Base-by-base conservation (phyloP, 75 land plant genomes). In the Cunninghamia lanceolata region DNA sequence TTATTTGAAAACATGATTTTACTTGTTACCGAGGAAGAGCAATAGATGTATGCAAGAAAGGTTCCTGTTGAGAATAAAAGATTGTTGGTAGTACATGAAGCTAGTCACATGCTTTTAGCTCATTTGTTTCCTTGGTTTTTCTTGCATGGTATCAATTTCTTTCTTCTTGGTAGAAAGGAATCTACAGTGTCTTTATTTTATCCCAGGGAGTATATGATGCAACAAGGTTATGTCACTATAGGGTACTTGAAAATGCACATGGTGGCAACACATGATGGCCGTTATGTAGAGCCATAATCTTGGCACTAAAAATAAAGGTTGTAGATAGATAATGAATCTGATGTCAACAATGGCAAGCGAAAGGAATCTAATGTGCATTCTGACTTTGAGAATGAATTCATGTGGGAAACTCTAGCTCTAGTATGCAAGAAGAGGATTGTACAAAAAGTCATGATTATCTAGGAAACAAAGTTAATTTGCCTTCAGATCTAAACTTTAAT, bases 231-330 rank as follows among this genome's bases (percentile, higher is more conserved):
- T 83, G 92, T 95, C 13, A 97, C 97, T 25, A 91, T 96, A 86
- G 99, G 99, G 28, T 98, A 98, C 90, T 84, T 96, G 90, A 90
- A 89, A 85, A 96, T 96, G 96, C 98, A 98, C 88, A 96, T 98
- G 98, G 95, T 96, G 68, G 99, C 96, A 38, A 98, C 98, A 82
- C 99, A 98, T 91, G 99, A 96, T 45, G 99, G 99, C 2, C 95
- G 96, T 34, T 95, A 98, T 95, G 98, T 96, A 59, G 99, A 96
- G 84, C 91, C n/a, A n/a, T n/a, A n/a, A n/a, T n/a, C n/a, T n/a
- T n/a, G n/a, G n/a, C n/a, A n/a, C n/a, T n/a, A n/a, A n/a, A n/a
- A n/a, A n/a, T n/a, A n/a, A n/a, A n/a, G n/a, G n/a, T n/a, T n/a
- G n/a, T n/a, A n/a, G n/a, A n/a, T n/a, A n/a, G n/a, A n/a, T n/a